Evolutionary conservation across 2,329 filamentous ascomycete genomes (phyloP).

Genomic region (Colletotrichum nymphaeae): DNA sequence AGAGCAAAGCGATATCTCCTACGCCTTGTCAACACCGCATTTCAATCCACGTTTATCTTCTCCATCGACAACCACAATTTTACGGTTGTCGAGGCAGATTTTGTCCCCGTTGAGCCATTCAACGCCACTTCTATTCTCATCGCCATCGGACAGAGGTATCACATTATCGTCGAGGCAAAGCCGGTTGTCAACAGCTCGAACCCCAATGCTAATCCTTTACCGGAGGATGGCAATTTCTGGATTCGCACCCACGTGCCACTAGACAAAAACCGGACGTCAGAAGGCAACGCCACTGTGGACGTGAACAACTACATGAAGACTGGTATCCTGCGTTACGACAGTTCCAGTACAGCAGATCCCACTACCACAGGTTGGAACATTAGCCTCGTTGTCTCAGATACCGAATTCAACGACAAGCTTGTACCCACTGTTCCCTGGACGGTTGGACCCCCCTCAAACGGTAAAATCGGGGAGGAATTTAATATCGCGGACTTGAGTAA

Average conservation of each 20-base stretch:
- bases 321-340: slow-evolving; percentile 43
- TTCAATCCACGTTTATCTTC: slow-evolving; percentile 46
- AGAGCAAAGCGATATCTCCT: slow-evolving; percentile 46
- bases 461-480: background rate
- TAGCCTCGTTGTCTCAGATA: slow-evolving; percentile 41
- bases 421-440: slow-evolving; percentile 42
- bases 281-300: background rate
- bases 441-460: slow-evolving; percentile 27
- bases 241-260: slow-evolving; percentile 37
- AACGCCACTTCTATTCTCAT: slow-evolving; percentile 58
- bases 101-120: slow-evolving; percentile 61
- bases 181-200: background rate
- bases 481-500: slow-evolving; percentile 11
- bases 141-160: slow-evolving; percentile 56
- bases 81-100: slow-evolving; percentile 58
- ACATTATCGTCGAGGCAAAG: slow-evolving; percentile 41
- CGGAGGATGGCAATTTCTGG: slow-evolving; percentile 39
- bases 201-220: slow-evolving; percentile 24
- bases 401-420: slow-evolving; percentile 40
- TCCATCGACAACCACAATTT: slow-evolving; percentile 51
- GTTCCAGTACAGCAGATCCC: slow-evolving; percentile 32
- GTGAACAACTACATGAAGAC: slow-evolving; percentile 24
- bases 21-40: slow-evolving; percentile 43
- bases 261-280: background rate
- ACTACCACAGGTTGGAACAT: slow-evolving; percentile 34